phyloP scores from a whole-genome alignment of 2,329 filamentous ascomycete species.

The Ilyonectria sp. region DNA sequence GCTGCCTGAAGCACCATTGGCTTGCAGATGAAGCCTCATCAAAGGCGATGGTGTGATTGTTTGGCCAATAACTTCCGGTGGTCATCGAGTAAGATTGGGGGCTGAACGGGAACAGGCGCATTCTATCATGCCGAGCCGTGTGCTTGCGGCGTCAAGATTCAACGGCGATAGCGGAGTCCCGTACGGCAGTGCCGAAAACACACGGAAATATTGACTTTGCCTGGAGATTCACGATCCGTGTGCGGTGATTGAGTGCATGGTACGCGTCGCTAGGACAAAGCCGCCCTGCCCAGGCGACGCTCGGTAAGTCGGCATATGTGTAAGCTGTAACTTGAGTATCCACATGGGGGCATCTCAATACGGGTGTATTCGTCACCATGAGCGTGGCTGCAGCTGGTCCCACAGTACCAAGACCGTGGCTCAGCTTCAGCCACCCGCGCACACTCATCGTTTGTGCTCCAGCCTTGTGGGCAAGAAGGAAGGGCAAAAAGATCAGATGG shows the following conservation, averaged over 20 bases:
- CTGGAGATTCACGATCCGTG: not conserved
- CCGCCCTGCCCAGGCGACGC: not conserved
- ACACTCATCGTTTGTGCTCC: slow-evolving; percentile 11
- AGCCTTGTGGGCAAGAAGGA: slow-evolving; percentile 19
- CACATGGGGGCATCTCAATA: slow-evolving; percentile 18
- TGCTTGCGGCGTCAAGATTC: too few species aligned
- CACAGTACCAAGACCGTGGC: slow-evolving; percentile 16
- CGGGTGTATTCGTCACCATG: slow-evolving; percentile 31
- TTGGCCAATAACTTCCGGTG: slow-evolving; percentile 5
- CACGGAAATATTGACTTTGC: not conserved
- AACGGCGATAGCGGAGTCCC: not conserved
- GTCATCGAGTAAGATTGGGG: slow-evolving; percentile 26
- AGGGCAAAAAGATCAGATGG: slow-evolving; percentile 13
- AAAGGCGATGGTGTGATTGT: slow-evolving; percentile 7
- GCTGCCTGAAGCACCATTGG: not conserved
- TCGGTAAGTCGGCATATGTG: slow-evolving; percentile 20
- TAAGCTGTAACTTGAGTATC: not conserved
- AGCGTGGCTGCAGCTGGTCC: slow-evolving; percentile 21
- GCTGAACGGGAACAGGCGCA: not conserved
- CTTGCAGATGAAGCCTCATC: not conserved
- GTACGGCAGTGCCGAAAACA: not conserved
- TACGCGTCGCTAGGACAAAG: not conserved
- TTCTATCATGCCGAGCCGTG: not conserved
- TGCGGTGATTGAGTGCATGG: not conserved
- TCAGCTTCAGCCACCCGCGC: slow-evolving; percentile 23